phyloP scores from a whole-genome alignment of 129 eudicot species.

The Helichrysum umbraculigerum region DNA sequence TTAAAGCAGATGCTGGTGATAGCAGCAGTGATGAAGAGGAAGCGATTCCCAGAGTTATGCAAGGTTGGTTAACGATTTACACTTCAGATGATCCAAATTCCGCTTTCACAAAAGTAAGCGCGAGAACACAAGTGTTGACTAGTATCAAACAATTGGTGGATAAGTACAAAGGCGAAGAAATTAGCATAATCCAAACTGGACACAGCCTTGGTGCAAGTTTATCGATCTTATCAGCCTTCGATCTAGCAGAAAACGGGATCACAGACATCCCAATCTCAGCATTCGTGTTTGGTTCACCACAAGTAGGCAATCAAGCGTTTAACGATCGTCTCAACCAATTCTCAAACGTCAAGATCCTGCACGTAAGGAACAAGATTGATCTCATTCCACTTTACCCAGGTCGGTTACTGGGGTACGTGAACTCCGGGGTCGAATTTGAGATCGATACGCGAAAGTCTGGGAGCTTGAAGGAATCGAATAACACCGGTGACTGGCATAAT shows the following conservation, averaged over 20 bases:
- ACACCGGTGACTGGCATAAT: conserved; percentile 77
- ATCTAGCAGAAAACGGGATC: conserved; percentile 72
- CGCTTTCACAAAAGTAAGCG: conserved; percentile 69
- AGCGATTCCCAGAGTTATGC: conserved; percentile 59
- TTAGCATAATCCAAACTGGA: conserved; percentile 66
- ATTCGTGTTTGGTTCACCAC: conserved; percentile 81
- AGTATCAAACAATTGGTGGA: conserved; percentile 46
- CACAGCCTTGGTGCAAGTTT: conserved; percentile 83
- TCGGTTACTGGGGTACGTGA: conserved; percentile 54
- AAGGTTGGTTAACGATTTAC: conserved; percentile 83
- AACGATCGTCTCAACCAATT: conserved; percentile 45
- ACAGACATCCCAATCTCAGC: conserved; percentile 61
- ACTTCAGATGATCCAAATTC: conserved; percentile 64
- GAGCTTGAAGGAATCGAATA: conserved; percentile 52
- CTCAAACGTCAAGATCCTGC: conserved; percentile 66
- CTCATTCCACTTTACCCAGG: conserved; percentile 76
- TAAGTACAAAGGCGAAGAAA: conserved; percentile 47
- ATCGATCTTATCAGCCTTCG: conserved; percentile 66
- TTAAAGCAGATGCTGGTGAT: background rate
- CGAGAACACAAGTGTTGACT: conserved; percentile 52
- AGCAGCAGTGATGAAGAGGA: conserved; percentile 38
- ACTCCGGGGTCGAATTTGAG: conserved; percentile 52
- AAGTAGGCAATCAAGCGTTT: conserved; percentile 74
- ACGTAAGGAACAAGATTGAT: conserved; percentile 71
- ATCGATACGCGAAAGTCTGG: conserved; percentile 77